A percentile compares a stretch with the other conserved stretches of the same genome.
Conservation (phyloP, 192 early-diverging fungal genomes). For the Coemansia sp. region DNA sequence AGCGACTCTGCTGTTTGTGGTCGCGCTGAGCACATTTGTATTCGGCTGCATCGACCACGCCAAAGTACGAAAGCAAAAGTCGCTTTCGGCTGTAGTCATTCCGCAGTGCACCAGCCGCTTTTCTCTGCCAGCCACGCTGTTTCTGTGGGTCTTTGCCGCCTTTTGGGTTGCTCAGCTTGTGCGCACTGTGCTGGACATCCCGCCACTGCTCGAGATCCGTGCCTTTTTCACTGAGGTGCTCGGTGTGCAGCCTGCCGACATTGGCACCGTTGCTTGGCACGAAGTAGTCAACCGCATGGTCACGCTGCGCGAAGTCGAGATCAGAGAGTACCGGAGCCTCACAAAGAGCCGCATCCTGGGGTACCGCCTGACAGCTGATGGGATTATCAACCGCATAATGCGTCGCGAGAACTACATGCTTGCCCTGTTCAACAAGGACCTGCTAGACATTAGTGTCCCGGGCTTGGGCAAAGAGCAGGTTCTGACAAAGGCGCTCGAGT, state of each 20-base stretch:
- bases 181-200: conserved; percentile 66
- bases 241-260: conserved; percentile 71
- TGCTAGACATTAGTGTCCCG: conserved; percentile 78
- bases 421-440: conserved; percentile 90
- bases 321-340: conserved; percentile 50
- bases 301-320: conserved; percentile 66
- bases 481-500: conserved; percentile 87
- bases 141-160: conserved; percentile 63
- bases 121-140: conserved; percentile 55
- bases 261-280: conserved; percentile 85
- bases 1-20: conserved; percentile 83
- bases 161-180: conserved; percentile 79
- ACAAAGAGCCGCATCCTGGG: conserved; percentile 47
- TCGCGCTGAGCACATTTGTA: conserved; percentile 85
- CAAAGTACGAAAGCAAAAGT: conserved; percentile 64
- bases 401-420: conserved; percentile 97
- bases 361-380: conserved; percentile 64
- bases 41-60: conserved; percentile 89
- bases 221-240: conserved; percentile 82
- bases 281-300: conserved; percentile 76
- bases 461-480: conserved; percentile 57
- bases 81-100: conserved; percentile 72
- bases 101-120: conserved; percentile 74
- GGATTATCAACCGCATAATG: conserved; percentile 92
- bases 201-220: conserved; percentile 74